phyloP scores from a whole-genome alignment of 1,284 basidiomycete genomes.

The Irpex rosettiformis region DNA sequence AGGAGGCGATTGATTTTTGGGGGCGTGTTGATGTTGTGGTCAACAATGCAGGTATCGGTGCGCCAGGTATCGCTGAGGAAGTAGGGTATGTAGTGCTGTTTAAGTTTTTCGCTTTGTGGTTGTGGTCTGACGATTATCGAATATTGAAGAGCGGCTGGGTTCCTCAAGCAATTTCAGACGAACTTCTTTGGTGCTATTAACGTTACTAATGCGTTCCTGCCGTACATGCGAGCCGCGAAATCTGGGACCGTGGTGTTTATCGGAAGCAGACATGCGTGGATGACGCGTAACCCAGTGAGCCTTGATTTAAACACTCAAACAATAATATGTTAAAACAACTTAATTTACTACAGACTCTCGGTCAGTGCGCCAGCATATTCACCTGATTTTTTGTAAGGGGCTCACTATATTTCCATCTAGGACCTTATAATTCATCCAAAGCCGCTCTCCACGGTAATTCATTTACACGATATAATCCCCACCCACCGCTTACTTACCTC shows the following conservation, averaged over 20 bases:
- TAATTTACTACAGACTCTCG: background rate
- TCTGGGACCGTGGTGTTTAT: slow-evolving; percentile 31
- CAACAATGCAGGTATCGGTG: slow-evolving; percentile 33
- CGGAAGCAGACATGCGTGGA: slow-evolving; percentile 34
- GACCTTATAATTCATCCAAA: slow-evolving; percentile 31
- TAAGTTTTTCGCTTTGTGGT: background rate
- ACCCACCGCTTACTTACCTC: background rate
- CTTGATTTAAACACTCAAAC: background rate
- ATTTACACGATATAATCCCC: too few relatives aligned
- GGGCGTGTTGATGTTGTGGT: slow-evolving; percentile 33
- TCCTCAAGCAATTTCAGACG: slow-evolving; percentile 26
- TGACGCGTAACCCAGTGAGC: slow-evolving; percentile 17
- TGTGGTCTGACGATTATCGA: background rate
- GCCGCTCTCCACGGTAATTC: slow-evolving; percentile 30
- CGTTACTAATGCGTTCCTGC: slow-evolving; percentile 30
- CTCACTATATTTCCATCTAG: slow-evolving; percentile 11
- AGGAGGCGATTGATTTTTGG: slow-evolving; percentile 26
- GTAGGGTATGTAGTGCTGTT: slow-evolving; percentile 24
- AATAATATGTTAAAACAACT: background rate
- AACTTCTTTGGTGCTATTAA: slow-evolving; percentile 31
- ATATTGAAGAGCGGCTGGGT: slow-evolving; percentile 14
- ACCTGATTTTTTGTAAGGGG: background rate
- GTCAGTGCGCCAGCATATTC: background rate
- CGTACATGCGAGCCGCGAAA: slow-evolving; percentile 28
- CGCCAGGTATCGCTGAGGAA: slow-evolving; percentile 29